phyloP scores from a whole-genome alignment of 768 basidiomycete genomes.

The Xerocomus brunneocitrinus region DNA sequence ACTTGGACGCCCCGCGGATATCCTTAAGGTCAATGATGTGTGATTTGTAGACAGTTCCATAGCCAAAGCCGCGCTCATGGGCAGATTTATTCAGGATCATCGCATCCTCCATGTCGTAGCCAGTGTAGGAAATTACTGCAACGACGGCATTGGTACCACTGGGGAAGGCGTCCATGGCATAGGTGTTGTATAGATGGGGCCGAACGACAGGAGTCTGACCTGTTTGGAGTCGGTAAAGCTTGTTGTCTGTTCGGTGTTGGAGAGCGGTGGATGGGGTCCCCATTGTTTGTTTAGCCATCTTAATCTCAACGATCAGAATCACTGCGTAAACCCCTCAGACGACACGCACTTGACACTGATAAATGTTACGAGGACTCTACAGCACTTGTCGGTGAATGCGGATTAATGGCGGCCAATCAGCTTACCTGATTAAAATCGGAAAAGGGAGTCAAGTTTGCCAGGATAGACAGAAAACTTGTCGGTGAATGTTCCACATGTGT shows the following conservation, averaged over 20 bases:
- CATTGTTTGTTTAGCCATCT: conserved; percentile 99
- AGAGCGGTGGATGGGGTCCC: conserved; percentile 94
- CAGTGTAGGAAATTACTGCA: conserved; percentile 99
- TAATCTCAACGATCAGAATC: conserved; percentile 12
- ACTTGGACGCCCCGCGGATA: conserved; percentile 60
- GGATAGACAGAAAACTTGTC: conserved; percentile 92
- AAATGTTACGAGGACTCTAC: conserved; percentile 86
- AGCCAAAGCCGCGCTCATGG: conserved; percentile 95
- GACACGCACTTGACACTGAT: conserved; percentile 77
- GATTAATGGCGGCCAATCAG: background rate
- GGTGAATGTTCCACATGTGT: conserved; percentile 93
- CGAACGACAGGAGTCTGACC: conserved; percentile 95
- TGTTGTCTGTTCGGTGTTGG: conserved; percentile 94
- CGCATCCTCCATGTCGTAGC: conserved; percentile 99
- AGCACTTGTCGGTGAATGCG: background rate
- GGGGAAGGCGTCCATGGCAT: conserved; percentile 98
- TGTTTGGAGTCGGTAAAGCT: conserved; percentile 91
- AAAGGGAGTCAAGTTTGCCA: conserved; percentile 97
- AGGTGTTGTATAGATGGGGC: conserved; percentile 84
- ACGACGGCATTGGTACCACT: conserved; percentile 98
- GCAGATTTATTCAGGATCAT: conserved; percentile 99
- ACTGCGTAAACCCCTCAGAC: background rate
- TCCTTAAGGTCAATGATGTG: conserved; percentile 88
- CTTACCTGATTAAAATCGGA: conserved; percentile 97
- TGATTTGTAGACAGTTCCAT: conserved; percentile 95